Conservation (phyloP, 164 flowering plant species). For the Berberis thunbergii region DNA sequence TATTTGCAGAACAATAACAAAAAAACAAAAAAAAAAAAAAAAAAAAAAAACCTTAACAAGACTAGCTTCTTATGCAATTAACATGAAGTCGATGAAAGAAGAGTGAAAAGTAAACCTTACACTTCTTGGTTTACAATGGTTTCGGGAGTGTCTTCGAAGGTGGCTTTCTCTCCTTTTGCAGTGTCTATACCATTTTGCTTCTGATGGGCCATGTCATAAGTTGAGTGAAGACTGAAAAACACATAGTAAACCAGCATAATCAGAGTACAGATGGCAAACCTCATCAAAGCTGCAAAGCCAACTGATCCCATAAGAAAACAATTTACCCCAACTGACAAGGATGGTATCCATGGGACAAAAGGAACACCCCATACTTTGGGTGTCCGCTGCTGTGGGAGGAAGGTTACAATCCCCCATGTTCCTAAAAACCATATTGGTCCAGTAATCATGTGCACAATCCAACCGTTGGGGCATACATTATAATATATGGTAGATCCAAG, state of each 20-base stretch:
- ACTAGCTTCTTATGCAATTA: too few relatives aligned
- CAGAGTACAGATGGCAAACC: not conserved
- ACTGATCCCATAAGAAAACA: not conserved
- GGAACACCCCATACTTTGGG: constrained; percentile 1
- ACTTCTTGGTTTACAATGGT: too few relatives aligned
- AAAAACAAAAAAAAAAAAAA: too few relatives aligned
- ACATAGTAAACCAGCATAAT: not conserved
- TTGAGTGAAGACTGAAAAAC: not conserved
- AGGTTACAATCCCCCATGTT: not conserved
- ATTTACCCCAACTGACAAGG: not conserved
- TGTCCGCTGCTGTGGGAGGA: not conserved
- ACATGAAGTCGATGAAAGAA: too few relatives aligned
- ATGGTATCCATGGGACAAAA: not conserved
- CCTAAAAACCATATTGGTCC: not conserved
- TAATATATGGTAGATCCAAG: too few relatives aligned
- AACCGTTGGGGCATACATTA: too few relatives aligned
- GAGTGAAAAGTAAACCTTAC: too few relatives aligned
- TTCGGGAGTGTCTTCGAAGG: too few relatives aligned
- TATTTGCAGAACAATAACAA: too few relatives aligned
- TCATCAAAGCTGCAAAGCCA: not conserved
- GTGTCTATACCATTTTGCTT: not conserved
- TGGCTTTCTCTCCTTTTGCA: too few relatives aligned
- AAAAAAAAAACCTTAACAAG: too few relatives aligned
- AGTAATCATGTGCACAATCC: too few relatives aligned
- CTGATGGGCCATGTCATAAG: not conserved